Conservation (phyloP, 2,329 filamentous ascomycete genomes). For the Alternaria rosae region DNA sequence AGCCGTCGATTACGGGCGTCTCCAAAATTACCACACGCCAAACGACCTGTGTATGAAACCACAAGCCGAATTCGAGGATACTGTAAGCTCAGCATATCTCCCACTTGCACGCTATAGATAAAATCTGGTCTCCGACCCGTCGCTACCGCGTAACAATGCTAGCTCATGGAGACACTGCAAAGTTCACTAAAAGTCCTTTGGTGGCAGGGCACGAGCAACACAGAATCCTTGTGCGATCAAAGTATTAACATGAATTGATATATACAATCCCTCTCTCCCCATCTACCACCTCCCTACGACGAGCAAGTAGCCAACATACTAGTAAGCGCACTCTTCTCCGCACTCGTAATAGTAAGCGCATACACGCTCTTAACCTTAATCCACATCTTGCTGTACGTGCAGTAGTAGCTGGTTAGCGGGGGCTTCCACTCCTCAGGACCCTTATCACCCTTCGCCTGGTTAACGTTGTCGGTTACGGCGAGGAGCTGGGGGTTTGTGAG, state of each 20-base stretch:
- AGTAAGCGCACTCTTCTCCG: conserved; percentile 73
- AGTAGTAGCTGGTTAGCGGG: conserved; percentile 67
- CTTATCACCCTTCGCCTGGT: conserved; percentile 75
- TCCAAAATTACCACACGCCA: neutral
- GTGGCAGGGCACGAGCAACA: too few relatives aligned
- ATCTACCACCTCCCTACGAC: neutral
- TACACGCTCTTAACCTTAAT: conserved; percentile 80
- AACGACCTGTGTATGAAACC: too few relatives aligned
- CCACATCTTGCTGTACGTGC: conserved; percentile 80
- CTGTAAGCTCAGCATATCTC: too few relatives aligned
- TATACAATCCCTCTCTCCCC: neutral
- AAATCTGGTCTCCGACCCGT: neutral
- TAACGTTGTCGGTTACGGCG: conserved; percentile 80
- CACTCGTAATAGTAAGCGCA: conserved; percentile 70
- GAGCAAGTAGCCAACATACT: conserved; percentile 72
- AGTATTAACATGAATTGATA: neutral
- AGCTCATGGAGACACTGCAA: neutral
- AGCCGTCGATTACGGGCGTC: neutral
- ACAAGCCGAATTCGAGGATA: too few relatives aligned
- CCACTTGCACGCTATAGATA: too few relatives aligned
- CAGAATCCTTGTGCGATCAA: too few relatives aligned
- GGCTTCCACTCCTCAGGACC: conserved; percentile 82
- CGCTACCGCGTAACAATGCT: neutral
- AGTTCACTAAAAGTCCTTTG: too few relatives aligned
- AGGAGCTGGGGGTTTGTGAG: conserved; percentile 76